Conservation (phyloP, 1,284 basidiomycete genomes). For the Leucoagaricus sp. region DNA sequence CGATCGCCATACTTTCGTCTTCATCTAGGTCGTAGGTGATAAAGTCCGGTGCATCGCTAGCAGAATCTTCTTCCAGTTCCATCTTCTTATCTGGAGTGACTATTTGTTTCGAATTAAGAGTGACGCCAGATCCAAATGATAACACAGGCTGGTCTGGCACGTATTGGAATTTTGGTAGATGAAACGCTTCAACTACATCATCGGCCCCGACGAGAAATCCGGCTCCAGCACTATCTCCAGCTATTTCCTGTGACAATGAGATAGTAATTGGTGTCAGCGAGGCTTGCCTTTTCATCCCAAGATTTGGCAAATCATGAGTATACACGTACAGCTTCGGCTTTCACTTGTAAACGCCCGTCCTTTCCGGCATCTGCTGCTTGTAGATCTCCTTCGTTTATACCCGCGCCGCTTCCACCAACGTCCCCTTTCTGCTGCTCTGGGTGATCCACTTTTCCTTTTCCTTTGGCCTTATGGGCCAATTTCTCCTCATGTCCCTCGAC, state of each 20-base stretch:
- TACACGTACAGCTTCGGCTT: conserved; percentile 5
- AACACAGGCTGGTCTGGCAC: conserved; percentile 21
- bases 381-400: neutral
- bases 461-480: neutral
- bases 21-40: conserved; percentile 33
- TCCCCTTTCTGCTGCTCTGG: neutral
- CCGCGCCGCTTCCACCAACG: too few relatives aligned
- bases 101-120: neutral
- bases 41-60: conserved; percentile 20
- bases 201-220: conserved; percentile 74
- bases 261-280: conserved; percentile 1
- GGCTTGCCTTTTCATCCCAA: neutral
- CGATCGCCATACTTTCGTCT: conserved; percentile 34
- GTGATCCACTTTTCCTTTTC: neutral
- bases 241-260: neutral
- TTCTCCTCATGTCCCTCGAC: neutral
- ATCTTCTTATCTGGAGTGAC: neutral
- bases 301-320: conserved; percentile 3
- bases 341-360: conserved; percentile 4
- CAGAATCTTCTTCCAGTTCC: conserved; percentile 3
- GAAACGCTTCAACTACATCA: conserved; percentile 70
- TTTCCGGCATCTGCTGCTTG: neutral
- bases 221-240: conserved; percentile 34
- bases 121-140: neutral
- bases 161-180: conserved; percentile 61